These are phyloP conservation scores for Verbascum thapsus DNA, from an alignment of 257 asterid genomes.

Conservation along the genomic window DNA sequence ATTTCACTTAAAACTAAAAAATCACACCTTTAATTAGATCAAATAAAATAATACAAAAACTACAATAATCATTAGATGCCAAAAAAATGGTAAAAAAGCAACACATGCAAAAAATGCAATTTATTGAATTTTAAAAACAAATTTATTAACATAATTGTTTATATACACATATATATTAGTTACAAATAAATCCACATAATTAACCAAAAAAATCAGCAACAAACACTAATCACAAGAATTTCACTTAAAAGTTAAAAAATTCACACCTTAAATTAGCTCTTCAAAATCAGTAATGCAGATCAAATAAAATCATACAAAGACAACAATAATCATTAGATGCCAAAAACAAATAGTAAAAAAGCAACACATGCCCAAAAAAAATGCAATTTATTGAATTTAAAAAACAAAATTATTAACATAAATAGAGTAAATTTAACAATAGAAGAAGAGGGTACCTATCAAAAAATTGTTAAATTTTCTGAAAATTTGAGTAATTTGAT, in stretches of 20 bases:
- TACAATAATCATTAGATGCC: no score
- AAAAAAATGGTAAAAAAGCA: no score
- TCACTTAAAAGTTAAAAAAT: no score
- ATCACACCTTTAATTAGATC: no score
- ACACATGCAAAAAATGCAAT: no score
- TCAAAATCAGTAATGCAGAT: constrained; percentile 12
- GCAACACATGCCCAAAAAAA: not conserved
- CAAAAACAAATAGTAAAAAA: not conserved
- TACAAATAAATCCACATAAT: no score
- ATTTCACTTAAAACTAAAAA: not conserved
- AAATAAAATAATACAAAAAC: no score
- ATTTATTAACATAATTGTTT: no score
- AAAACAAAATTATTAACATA: not conserved
- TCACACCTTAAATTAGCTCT: not conserved
- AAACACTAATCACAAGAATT: no score
- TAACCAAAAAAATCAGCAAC: no score
- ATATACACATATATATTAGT: no score
- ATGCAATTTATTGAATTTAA: not conserved
- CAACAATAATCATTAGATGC: not conserved
- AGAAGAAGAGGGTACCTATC: constrained; percentile 16
- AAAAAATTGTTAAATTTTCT: not conserved
- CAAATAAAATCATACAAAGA: not conserved
- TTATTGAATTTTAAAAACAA: no score
- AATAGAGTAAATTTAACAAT: not conserved
- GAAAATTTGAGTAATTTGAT: not conserved